Percentiles rank a stretch among this genome's conserved stretches.
These are phyloP conservation scores for Shiraia sp. DNA, from an alignment of 2,329 filamentous ascomycete species.

Conservation along the genomic window DNA sequence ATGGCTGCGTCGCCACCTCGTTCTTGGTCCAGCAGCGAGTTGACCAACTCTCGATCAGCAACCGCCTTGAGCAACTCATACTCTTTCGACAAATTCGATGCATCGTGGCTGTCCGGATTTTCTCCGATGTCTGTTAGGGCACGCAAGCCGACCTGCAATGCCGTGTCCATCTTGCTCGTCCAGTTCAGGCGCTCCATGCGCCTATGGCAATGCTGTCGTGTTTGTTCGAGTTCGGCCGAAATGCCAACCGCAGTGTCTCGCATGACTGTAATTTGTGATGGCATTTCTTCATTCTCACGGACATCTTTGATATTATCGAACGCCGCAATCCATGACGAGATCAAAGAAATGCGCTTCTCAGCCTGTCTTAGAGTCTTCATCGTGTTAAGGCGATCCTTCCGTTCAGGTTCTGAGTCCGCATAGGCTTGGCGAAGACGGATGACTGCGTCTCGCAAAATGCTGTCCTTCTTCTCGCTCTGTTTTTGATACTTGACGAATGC, in stretches of 20 bases:
- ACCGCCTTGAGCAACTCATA: slow-evolving; percentile 82
- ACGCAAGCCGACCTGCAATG: slow-evolving; percentile 79
- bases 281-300: slow-evolving; percentile 70
- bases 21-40: slow-evolving; percentile 80
- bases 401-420: slow-evolving; percentile 75
- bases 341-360: slow-evolving; percentile 79
- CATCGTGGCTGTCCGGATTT: slow-evolving; percentile 66
- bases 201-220: slow-evolving; percentile 87
- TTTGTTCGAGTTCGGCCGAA: slow-evolving; percentile 84
- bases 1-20: slow-evolving; percentile 76
- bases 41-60: slow-evolving; percentile 78
- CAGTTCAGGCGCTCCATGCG: slow-evolving; percentile 78
- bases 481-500: slow-evolving; percentile 91
- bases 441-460: slow-evolving; percentile 75
- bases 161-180: slow-evolving; percentile 86
- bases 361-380: slow-evolving; percentile 84
- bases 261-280: slow-evolving; percentile 64
- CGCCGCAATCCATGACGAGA: slow-evolving; percentile 91
- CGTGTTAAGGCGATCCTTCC: slow-evolving; percentile 75
- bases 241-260: slow-evolving; percentile 89
- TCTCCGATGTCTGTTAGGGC: slow-evolving; percentile 75
- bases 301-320: slow-evolving; percentile 82
- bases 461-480: slow-evolving; percentile 81
- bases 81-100: slow-evolving; percentile 75
- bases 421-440: slow-evolving; percentile 80